Conservation (phyloP, 1,139 yeast species). For the Debaryomyces nepalensis region DNA sequence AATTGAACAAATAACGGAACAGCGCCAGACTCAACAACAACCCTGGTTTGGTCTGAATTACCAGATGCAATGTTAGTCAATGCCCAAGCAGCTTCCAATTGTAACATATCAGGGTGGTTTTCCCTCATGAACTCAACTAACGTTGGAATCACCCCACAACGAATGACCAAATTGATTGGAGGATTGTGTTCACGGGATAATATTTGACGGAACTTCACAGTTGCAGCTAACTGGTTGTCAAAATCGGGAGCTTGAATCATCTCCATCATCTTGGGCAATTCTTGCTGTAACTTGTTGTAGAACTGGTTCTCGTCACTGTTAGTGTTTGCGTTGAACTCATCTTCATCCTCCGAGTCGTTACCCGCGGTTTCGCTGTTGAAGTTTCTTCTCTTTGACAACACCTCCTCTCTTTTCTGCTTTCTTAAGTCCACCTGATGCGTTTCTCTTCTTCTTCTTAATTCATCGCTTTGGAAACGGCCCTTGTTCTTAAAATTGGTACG, state of each 20-base stretch:
- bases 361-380: conserved; percentile 44
- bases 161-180: conserved; percentile 93
- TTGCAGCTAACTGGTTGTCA: conserved; percentile 84
- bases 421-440: conserved; percentile 96
- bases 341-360: conserved; percentile 51
- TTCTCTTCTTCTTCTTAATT: conserved; percentile 96
- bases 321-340: conserved; percentile 35
- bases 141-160: conserved; percentile 89
- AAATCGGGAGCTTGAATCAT: conserved; percentile 77
- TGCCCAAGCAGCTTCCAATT: conserved; percentile 99
- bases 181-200: conserved; percentile 95
- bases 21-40: conserved; percentile 91
- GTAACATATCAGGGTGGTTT: conserved; percentile 82
- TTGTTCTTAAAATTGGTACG: conserved; percentile 96
- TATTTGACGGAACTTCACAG: conserved; percentile 90
- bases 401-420: conserved; percentile 96
- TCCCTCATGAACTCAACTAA: conserved; percentile 85
- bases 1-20: conserved; percentile 89
- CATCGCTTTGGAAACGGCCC: conserved; percentile 93
- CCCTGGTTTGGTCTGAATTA: conserved; percentile 82
- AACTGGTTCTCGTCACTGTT: conserved; percentile 53
- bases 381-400: conserved; percentile 90
- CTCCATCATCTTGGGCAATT: conserved; percentile 84
- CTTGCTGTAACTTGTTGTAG: conserved; percentile 65
- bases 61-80: conserved; percentile 98